These are phyloP conservation scores for Wickerhamiella occidentalis DNA, from an alignment of 805 yeast genomes.

Conservation along the genomic window DNA sequence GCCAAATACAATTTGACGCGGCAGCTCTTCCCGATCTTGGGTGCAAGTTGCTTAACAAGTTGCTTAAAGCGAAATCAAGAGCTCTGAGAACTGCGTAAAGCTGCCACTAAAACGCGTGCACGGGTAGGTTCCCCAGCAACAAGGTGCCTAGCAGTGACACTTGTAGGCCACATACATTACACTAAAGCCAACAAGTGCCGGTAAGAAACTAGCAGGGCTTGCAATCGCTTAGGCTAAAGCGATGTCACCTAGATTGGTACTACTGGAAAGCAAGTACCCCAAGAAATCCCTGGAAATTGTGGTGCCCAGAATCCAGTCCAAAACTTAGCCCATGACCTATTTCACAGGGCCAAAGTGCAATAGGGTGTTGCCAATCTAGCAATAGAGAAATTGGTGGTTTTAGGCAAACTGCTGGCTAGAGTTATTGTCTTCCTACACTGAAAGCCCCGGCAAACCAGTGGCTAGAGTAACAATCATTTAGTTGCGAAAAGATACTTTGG, in stretches of 20 bases:
- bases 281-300: constrained; percentile 38
- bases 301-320: constrained; percentile 33
- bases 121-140: constrained; percentile 41
- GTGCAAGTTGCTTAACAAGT: too few relatives aligned
- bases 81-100: constrained; percentile 19
- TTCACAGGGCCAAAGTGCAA: constrained; percentile 45
- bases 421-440: constrained; percentile 33
- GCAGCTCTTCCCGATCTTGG: constrained; percentile 21
- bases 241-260: constrained; percentile 65
- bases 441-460: constrained; percentile 52
- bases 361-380: constrained; percentile 63
- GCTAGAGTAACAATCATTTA: constrained; percentile 71
- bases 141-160: constrained; percentile 66
- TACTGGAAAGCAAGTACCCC: constrained; percentile 69
- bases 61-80: constrained; percentile 21
- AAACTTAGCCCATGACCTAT: constrained; percentile 29
- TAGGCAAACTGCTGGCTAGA: constrained; percentile 68
- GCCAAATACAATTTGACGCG: constrained; percentile 30
- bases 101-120: constrained; percentile 35
- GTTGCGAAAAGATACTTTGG: constrained; percentile 73
- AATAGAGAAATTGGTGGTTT: constrained; percentile 75
- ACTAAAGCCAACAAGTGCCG: constrained; percentile 44
- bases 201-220: constrained; percentile 62
- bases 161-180: constrained; percentile 55
- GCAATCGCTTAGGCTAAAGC: constrained; percentile 68